Base-by-base conservation (phyloP, 2,329 filamentous ascomycete genomes). In the Alternaria gansuensis region DNA sequence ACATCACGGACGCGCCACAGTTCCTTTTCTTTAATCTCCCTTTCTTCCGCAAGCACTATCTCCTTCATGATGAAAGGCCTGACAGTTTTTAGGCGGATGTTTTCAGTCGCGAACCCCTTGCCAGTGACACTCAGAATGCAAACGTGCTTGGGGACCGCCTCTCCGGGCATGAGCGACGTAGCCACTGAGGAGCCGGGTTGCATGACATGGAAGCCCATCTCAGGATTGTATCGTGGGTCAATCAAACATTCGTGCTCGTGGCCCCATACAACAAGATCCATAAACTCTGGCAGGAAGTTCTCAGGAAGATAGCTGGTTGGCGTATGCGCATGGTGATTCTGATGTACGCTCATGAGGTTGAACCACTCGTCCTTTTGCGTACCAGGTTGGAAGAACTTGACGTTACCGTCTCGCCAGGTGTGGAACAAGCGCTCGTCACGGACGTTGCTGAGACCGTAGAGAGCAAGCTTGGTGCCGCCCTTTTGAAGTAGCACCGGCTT, bases 231-330 rank as follows among this genome's bases (percentile, higher is more conserved):
- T 1, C 82, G 81, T 0, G 95, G 95, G 43, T 97, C 88, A 64
- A 99, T 96, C 7, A 94, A 77, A 73, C 95, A 99, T 76, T 99
- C 94, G 73, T 99, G 95, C 77, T 99, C 95, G 71, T 99, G 95
- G 3, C 95, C 95, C 95, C 95, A 99, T 50, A 99, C 85, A 0
- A 99, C 87, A 4, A 99, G 83, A 72, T 99, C 90, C 63, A 99
- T 82, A 80, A 96, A 98, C 17, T 92, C 88, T 0, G 95, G 96
- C 0, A 99, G 82, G 70, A 97, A 95, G 68, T 90, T 92, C 72
- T 99, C 96, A 0, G 96, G 94, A 0, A 99, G 84, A 72, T 97
- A 98, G n/a, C 91, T 90, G 0, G 94, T 98, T 17, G 93, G 87
- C 0, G 92, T 96, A 72, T 97, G 90, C 0, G 93, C 92, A 70